Conservation (phyloP, 805 yeast species). For the Lachancea nothofagi region DNA sequence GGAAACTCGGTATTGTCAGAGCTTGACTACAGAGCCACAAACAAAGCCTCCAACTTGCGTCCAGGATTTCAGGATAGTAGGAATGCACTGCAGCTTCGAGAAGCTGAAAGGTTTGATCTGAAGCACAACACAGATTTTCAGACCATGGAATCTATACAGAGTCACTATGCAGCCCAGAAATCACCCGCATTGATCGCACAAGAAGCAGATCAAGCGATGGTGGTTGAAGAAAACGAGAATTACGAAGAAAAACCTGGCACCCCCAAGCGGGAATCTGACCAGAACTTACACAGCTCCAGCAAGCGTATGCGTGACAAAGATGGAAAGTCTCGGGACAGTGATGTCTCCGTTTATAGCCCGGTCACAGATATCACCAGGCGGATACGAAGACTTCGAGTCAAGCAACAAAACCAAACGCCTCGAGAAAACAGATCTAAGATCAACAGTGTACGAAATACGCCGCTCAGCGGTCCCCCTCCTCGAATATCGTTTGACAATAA, state of each 20-base stretch:
- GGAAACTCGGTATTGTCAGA: conserved; percentile 34
- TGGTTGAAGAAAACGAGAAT: neutral
- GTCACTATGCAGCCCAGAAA: conserved; percentile 26
- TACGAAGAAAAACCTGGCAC: conserved; percentile 2
- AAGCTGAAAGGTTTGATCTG: conserved; percentile 13
- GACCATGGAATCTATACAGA: conserved; percentile 32
- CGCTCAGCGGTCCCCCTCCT: conserved; percentile 9
- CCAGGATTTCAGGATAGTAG: conserved; percentile 11
- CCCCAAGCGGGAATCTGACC: conserved; percentile 6
- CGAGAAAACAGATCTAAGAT: conserved; percentile 9
- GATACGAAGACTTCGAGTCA: conserved; percentile 21
- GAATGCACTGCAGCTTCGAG: conserved; percentile 12
- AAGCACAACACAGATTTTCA: conserved; percentile 25
- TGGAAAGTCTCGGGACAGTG: conserved; percentile 5
- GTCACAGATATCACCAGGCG: conserved; percentile 26
- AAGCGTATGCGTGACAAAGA: conserved; percentile 7
- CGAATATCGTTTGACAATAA: neutral
- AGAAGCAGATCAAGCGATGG: neutral
- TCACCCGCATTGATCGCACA: neutral
- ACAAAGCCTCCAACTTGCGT: conserved; percentile 14
- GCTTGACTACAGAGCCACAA: conserved; percentile 32
- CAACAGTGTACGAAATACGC: conserved; percentile 16
- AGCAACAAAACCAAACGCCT: conserved; percentile 13
- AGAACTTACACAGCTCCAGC: neutral
- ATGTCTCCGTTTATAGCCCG: conserved; percentile 11